Percentiles rank a stretch among this genome's conserved stretches.
Conservation (phyloP, 2,329 filamentous ascomycete genomes). For the Coniella vitis region DNA sequence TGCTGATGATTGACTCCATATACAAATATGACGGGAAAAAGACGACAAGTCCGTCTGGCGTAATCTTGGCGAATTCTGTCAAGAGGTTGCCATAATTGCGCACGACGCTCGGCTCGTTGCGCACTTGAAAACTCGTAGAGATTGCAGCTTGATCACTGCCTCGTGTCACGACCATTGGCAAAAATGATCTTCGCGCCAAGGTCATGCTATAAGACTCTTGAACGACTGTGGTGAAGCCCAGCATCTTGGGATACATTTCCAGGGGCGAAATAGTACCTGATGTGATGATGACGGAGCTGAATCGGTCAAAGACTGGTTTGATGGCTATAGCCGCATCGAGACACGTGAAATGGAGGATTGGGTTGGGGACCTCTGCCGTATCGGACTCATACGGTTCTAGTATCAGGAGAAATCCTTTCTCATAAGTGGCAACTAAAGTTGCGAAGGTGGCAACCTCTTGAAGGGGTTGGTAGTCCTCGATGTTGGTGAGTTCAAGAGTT, state of each 20-base stretch:
- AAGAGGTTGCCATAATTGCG: conserved; percentile 91
- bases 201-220: conserved; percentile 99
- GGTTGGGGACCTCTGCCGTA: conserved; percentile 90
- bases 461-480: conserved; percentile 93
- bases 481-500: conserved; percentile 91
- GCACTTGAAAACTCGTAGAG: conserved; percentile 88
- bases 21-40: conserved; percentile 99
- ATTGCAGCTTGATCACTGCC: conserved; percentile 91
- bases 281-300: conserved; percentile 96
- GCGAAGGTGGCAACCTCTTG: conserved; percentile 98
- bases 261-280: conserved; percentile 94
- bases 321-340: conserved; percentile 97
- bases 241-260: conserved; percentile 99
- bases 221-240: conserved; percentile 84
- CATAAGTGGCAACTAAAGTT: conserved; percentile 91
- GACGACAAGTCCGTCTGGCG: conserved; percentile 95
- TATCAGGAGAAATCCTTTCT: conserved; percentile 91
- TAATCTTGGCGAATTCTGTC: conserved; percentile 92
- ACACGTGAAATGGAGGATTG: conserved; percentile 94
- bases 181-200: conserved; percentile 84
- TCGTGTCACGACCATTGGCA: conserved; percentile 95
- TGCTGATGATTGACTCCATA: conserved; percentile 98
- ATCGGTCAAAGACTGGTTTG: conserved; percentile 93
- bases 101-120: conserved; percentile 94
- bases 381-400: conserved; percentile 97